Evolutionary conservation across 23 red algal genomes (phyloP), one percentile per base, ranked within the genome.

Genomic region (Gracilaria domingensis): DNA sequence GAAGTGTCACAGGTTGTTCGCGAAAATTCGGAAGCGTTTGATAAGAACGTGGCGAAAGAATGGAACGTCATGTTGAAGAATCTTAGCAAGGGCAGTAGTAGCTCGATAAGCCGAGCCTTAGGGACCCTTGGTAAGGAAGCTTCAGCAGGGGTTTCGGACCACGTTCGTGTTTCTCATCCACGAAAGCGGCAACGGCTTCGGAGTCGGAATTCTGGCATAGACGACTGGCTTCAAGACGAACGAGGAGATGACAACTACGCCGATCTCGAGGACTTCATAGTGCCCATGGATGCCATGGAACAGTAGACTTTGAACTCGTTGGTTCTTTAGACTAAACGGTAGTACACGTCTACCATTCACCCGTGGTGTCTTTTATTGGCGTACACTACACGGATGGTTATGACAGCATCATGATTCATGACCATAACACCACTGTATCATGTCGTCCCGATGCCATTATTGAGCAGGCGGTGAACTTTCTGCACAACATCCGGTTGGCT

Each of bases 211-310:
- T 47, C 48, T 23, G 92, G 91, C 8, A 84, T 96, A 12, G 94
- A 96, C 65, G 64, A 81, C 21, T 83, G 79, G 78, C 69, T 96
- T 9, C 94, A 69, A 14, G 86, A 88, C n/a, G 94, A 96, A 69
- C 71, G 56, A 71, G 94, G 80, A 4, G 82, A 83, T 66, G 94
- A 96, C 21, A 60, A 82, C 65, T 96, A 80, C 32, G 94, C 81
- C 21, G 94, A 96, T 39, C 94, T 96, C 29, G 94, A 96, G 25
- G 88, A 96, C 67, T 96, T 96, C 60, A 92, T 96, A 29, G 94
- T 83, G n/a, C 64, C 81, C 14, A 74, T 88, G 35, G 87, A 96
- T 32, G 84, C 81, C 36, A 66, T 36, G 13, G 55, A 85, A 42
- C 55, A 42, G 40, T 85, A 85, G 62, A 20, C 23, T 45, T 45